These are phyloP conservation scores for Priceomyces carsonii DNA, from an alignment of 805 yeast species.

Conservation along the genomic window DNA sequence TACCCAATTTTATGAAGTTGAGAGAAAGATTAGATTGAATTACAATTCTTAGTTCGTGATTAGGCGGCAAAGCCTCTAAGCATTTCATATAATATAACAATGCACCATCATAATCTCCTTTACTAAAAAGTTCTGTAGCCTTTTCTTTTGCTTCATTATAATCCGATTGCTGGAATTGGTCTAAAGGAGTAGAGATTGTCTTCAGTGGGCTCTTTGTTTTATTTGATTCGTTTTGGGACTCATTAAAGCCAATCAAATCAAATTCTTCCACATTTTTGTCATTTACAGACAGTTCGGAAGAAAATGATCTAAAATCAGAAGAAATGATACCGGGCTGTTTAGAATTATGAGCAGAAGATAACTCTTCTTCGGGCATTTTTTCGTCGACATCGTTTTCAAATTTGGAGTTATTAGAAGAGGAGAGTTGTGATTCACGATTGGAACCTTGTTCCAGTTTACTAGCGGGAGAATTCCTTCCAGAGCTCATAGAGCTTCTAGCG, in stretches of 20 bases:
- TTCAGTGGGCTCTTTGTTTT: constrained; percentile 12
- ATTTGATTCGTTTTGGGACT: constrained; percentile 18
- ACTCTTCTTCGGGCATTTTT: too few species aligned
- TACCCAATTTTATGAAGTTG: constrained; percentile 67
- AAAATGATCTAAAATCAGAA: constrained; percentile 10
- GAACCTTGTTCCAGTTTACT: too few species aligned
- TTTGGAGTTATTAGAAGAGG: too few species aligned
- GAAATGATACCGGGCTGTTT: too few species aligned
- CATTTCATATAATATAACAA: constrained; percentile 56
- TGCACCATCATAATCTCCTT: constrained; percentile 82
- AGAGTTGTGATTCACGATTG: too few species aligned
- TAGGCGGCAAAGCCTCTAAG: constrained; percentile 51
- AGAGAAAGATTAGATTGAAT: constrained; percentile 69
- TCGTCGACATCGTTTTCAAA: too few species aligned
- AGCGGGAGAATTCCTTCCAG: constrained; percentile 8
- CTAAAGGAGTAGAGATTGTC: constrained; percentile 21
- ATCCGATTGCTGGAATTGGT: constrained; percentile 42
- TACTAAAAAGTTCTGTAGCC: constrained; percentile 65
- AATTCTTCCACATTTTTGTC: constrained; percentile 21
- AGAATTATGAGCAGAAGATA: too few species aligned
- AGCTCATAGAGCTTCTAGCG: constrained; percentile 12
- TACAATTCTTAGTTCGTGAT: constrained; percentile 66
- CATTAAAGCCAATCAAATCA: constrained; percentile 29
- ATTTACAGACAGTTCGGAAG: constrained; percentile 12
- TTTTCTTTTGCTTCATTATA: constrained; percentile 50